Base-by-base conservation (phyloP, 2,329 filamentous ascomycete genomes). In the Nemania abortiva region DNA sequence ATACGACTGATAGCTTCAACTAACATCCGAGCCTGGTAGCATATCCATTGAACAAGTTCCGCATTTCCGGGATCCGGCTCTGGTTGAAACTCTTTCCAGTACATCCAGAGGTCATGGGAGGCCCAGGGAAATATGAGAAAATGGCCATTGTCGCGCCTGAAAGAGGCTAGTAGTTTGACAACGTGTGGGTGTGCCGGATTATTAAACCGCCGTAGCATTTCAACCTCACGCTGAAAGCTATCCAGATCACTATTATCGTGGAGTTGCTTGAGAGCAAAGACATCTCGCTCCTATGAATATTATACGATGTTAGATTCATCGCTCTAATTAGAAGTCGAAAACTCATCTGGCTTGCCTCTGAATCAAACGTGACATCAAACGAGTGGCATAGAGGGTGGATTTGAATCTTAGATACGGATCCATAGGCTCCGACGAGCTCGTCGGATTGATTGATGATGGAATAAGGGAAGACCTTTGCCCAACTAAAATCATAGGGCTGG, bases 101-200 rank as follows among this genome's bases (percentile, higher is more conserved):
- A 67, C 24, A 7, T 27, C 4, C 3, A 1, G 9, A 67, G 59
- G 20, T 67, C 53, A 22, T 42, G n/a, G 1, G 45, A 37, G 4
- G 65, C 65, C 58, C 65, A 67, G 10, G 65, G 65, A 20, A 67
- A 67, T 7, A 67, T 52, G 9, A 67, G 45, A 24, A 24, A 67
- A 6, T 58, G 15, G 13, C 24, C 10, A 0, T 13, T 15, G 3
- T 20, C 1, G 0, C 4, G 2, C 0, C 6, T 66, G 24, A 22
- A 63, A 7, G 58, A 15, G 2, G 58, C 65, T 3, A 67, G 15
- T 18, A 67, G 2, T 18, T 31, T 53, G n/a, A 63, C 53, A 7
- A 67, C 18, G 3, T 57, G 50, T 20, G 29, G 18, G 39, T 67
- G 65, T 2, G 13, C 20, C 11, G 22, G 34, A 3, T 29, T 11